Conservation (phyloP, 106 monocot genomes). For the Posidonia australis region DNA sequence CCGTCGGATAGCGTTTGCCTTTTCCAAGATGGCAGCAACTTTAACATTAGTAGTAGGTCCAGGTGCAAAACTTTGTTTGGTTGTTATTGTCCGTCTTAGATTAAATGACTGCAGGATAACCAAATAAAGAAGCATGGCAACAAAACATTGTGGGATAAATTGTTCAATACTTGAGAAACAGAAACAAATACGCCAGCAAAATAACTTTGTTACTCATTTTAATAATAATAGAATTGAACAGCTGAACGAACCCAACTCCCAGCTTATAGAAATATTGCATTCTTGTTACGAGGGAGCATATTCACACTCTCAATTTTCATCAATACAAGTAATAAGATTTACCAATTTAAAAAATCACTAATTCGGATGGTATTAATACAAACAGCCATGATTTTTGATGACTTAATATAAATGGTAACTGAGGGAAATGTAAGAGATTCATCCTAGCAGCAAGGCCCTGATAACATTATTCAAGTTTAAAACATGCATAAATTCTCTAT, state of each 20-base stretch:
- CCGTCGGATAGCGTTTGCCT: slow-evolving; percentile 85
- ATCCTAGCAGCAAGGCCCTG: too few relatives aligned
- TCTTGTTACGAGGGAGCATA: neutral
- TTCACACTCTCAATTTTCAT: neutral
- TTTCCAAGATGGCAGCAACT: slow-evolving; percentile 71
- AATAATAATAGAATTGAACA: neutral
- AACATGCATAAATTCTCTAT: too few relatives aligned
- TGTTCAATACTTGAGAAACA: too few relatives aligned
- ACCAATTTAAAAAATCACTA: too few relatives aligned
- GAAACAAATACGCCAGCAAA: too few relatives aligned
- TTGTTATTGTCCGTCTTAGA: slow-evolving; percentile 37
- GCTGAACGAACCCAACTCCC: neutral
- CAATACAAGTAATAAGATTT: too few relatives aligned
- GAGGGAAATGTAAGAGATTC: too few relatives aligned
- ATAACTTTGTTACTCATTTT: too few relatives aligned
- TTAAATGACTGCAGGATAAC: slow-evolving; percentile 52
- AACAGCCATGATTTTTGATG: too few relatives aligned
- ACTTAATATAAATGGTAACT: too few relatives aligned
- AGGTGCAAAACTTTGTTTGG: slow-evolving; percentile 16
- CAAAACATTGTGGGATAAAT: neutral
- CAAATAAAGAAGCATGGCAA: neutral
- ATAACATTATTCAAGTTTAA: too few relatives aligned
- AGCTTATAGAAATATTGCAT: neutral
- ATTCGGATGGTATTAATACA: too few relatives aligned
- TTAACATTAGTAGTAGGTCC: slow-evolving; percentile 34